Evolutionary conservation across 1,284 basidiomycete species (phyloP).

Genomic region (Moesziomyces globuligerus): DNA sequence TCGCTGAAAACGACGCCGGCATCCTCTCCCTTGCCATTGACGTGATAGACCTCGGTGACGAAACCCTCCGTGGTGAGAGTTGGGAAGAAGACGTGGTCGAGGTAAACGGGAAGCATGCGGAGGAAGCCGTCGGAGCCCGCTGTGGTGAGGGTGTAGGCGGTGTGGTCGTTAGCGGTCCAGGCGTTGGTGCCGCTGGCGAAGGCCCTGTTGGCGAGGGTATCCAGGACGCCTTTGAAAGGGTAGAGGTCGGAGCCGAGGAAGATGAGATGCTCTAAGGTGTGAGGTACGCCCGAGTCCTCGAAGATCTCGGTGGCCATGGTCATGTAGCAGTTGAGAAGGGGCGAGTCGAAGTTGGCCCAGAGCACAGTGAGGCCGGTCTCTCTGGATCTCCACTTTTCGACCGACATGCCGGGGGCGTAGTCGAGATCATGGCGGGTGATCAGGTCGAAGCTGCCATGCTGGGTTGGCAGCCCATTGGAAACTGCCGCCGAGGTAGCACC

Average conservation of each 20-base stretch:
- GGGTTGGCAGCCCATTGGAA: conserved; percentile 16
- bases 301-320: conserved; percentile 86
- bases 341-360: conserved; percentile 73
- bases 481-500: conserved; percentile 8
- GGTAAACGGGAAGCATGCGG: conserved; percentile 90
- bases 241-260: conserved; percentile 69
- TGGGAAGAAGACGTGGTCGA: conserved; percentile 97
- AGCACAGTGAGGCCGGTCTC: conserved; percentile 77
- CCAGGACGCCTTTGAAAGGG: conserved; percentile 96
- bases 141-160: conserved; percentile 93
- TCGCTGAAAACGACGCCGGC: conserved; percentile 86
- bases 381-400: conserved; percentile 86
- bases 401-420: conserved; percentile 76
- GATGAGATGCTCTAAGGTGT: conserved; percentile 65
- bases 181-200: conserved; percentile 85
- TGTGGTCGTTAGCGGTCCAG: conserved; percentile 72
- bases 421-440: conserved; percentile 77
- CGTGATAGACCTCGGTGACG: conserved; percentile 83
- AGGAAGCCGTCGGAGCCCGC: conserved; percentile 96
- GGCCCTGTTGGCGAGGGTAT: conserved; percentile 94
- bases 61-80: conserved; percentile 91
- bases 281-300: conserved; percentile 70
- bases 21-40: conserved; percentile 88
- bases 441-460: conserved; percentile 79
- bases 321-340: conserved; percentile 92